Evolutionary conservation across 208 protist species (phyloP).

Genomic region (Lotmaria passim): DNA sequence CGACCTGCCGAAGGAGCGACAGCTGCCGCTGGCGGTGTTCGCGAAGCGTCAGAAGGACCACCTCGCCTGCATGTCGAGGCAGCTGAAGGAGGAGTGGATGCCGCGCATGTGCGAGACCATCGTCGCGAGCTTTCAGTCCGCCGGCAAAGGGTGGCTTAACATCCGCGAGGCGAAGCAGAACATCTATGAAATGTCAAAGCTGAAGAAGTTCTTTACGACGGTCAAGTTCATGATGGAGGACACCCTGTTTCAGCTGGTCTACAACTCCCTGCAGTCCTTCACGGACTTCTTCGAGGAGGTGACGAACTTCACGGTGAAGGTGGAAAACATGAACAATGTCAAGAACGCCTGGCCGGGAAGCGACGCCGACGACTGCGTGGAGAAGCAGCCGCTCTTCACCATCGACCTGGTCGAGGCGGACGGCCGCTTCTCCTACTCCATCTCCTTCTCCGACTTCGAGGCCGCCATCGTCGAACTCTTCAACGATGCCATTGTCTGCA

Average conservation of each 20-base stretch:
- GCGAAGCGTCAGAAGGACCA: constrained; percentile 82
- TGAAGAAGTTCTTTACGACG: constrained; percentile 97
- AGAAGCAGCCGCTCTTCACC: constrained; percentile 94
- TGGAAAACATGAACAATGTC: constrained; percentile 91
- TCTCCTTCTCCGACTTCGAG: constrained; percentile 88
- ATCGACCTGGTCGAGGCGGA: constrained; percentile 87
- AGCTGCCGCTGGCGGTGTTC: constrained; percentile 90
- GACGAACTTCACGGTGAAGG: constrained; percentile 86
- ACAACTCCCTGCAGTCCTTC: constrained; percentile 87
- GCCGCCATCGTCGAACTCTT: constrained; percentile 87
- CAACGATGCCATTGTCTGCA: constrained; percentile 88
- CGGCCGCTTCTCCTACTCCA: constrained; percentile 88
- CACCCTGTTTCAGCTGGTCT: constrained; percentile 92
- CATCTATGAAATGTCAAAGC: constrained; percentile 98
- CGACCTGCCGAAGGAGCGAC: constrained; percentile 87
- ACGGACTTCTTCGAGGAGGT: constrained; percentile 93
- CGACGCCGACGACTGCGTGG: constrained; percentile 91
- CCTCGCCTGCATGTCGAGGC: constrained; percentile 65
- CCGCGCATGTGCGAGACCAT: constrained; percentile 91
- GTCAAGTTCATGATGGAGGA: constrained; percentile 98
- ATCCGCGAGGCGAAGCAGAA: constrained; percentile 93
- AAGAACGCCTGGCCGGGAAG: constrained; percentile 91
- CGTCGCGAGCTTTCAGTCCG: constrained; percentile 83
- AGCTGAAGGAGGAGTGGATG: constrained; percentile 93
- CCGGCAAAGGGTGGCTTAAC: constrained; percentile 99